phyloP scores from a whole-genome alignment of 2,329 filamentous ascomycete genomes.

The Arthrobotrys sphaeroides region DNA sequence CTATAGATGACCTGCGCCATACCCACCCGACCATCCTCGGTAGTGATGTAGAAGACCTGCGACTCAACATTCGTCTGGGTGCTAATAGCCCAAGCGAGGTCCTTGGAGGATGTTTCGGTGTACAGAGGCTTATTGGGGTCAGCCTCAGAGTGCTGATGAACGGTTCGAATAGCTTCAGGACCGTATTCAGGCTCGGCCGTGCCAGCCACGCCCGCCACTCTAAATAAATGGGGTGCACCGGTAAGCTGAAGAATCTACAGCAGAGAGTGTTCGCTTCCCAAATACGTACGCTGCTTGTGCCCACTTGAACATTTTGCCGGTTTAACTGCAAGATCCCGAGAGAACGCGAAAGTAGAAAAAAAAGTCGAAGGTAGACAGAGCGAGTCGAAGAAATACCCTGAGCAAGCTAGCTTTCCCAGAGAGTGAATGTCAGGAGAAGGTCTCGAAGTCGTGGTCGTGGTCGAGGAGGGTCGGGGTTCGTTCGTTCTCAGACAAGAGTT shows the following conservation, averaged over 20 bases:
- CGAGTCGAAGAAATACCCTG: neutral
- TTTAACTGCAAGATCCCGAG: neutral
- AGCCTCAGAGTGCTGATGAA: constrained; percentile 75
- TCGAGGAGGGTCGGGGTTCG: neutral
- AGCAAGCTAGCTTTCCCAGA: neutral
- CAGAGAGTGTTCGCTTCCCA: neutral
- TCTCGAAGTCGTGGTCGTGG: constrained; percentile 1
- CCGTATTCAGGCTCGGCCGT: constrained; percentile 97
- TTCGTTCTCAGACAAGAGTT: neutral
- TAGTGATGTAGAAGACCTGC: constrained; percentile 89
- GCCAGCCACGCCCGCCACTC: constrained; percentile 82
- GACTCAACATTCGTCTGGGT: constrained; percentile 92
- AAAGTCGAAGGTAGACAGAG: neutral
- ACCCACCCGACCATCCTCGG: constrained; percentile 78
- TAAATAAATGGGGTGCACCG: constrained; percentile 58
- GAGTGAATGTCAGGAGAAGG: neutral
- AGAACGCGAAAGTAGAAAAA: neutral
- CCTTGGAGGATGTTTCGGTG: constrained; percentile 78
- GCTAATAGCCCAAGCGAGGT: constrained; percentile 81
- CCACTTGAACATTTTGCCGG: constrained; percentile 47
- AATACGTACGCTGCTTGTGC: constrained; percentile 40
- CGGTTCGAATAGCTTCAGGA: constrained; percentile 83
- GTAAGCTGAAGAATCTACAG: neutral
- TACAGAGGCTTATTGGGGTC: constrained; percentile 62
- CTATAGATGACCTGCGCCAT: constrained; percentile 96